Evolutionary conservation across 148 eudicot species (phyloP).

Genomic region (Cornus florida): DNA sequence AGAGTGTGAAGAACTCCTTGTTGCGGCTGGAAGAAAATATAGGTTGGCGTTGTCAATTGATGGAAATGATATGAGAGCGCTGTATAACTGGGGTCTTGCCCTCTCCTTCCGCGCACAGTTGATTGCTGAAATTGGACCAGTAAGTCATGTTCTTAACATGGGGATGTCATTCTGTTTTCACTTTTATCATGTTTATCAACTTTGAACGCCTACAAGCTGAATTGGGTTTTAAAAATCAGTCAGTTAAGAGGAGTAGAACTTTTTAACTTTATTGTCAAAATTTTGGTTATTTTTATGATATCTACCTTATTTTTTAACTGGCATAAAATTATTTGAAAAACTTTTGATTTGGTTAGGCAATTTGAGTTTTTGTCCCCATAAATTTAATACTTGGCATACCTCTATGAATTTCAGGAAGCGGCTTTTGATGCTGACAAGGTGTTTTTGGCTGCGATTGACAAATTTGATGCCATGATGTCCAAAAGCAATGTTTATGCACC

Average conservation of each 20-base stretch:
- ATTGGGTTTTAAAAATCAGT: not conserved
- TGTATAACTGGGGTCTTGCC: constrained; percentile 98
- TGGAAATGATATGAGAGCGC: constrained; percentile 83
- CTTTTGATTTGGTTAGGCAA: not conserved
- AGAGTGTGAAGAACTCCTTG: constrained; percentile 89
- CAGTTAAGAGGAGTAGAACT: not conserved
- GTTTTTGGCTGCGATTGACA: constrained; percentile 92
- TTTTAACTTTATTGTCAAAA: too few species aligned
- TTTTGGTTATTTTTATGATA: too few species aligned
- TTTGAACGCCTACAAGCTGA: constrained; percentile 1
- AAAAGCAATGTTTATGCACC: constrained; percentile 78
- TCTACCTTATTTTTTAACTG: not conserved
- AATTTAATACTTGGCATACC: not conserved
- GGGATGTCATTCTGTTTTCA: not conserved
- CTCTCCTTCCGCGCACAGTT: constrained; percentile 88
- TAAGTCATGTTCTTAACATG: constrained; percentile 32
- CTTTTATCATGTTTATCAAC: not conserved
- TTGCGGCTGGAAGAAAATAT: constrained; percentile 85
- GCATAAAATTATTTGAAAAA: not conserved
- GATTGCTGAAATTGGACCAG: constrained; percentile 97
- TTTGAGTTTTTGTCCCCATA: not conserved
- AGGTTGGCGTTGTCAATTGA: constrained; percentile 82
- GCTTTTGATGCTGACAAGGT: constrained; percentile 92
- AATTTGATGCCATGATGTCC: constrained; percentile 96
- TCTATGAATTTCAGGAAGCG: constrained; percentile 55